Conservation (phyloP, 1,139 yeast species). For the Entelexis paramagnoliae region DNA sequence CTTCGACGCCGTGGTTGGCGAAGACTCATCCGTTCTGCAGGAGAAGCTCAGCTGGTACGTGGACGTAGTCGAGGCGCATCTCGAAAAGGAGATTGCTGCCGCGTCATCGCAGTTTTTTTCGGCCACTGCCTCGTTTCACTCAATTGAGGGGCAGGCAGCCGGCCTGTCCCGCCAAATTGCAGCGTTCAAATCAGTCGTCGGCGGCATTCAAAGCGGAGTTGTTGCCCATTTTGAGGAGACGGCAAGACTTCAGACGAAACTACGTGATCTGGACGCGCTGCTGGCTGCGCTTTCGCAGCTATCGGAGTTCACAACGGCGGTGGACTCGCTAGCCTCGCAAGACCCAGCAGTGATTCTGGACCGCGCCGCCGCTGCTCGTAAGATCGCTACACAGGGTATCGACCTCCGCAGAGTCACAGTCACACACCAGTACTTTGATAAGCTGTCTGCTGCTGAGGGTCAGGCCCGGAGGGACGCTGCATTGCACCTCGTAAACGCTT, state of each 20-base stretch:
- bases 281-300: constrained; percentile 46
- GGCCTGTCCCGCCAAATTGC: constrained; percentile 43
- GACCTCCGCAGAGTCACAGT: constrained; percentile 53
- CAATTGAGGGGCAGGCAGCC: constrained; percentile 49
- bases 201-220: constrained; percentile 39
- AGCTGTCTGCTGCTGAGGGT: constrained; percentile 28
- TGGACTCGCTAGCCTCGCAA: constrained; percentile 38
- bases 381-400: constrained; percentile 26
- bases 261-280: constrained; percentile 51
- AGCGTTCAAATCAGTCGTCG: constrained; percentile 31
- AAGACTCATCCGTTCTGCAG: constrained; percentile 43
- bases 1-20: constrained; percentile 54
- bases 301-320: constrained; percentile 26
- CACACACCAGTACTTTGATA: constrained; percentile 43
- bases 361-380: not conserved
- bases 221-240: constrained; percentile 46
- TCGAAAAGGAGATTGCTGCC: constrained; percentile 72
- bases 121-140: constrained; percentile 66
- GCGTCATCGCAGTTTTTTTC: constrained; percentile 77
- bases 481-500: not conserved
- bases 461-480: constrained; percentile 2
- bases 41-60: constrained; percentile 73
- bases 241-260: constrained; percentile 44
- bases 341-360: not conserved
- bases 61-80: constrained; percentile 71